Percentiles rank a stretch among this genome's conserved stretches.
Conservation (phyloP, 176 grass and related monocot genomes). For the Paspalum vaginatum region DNA sequence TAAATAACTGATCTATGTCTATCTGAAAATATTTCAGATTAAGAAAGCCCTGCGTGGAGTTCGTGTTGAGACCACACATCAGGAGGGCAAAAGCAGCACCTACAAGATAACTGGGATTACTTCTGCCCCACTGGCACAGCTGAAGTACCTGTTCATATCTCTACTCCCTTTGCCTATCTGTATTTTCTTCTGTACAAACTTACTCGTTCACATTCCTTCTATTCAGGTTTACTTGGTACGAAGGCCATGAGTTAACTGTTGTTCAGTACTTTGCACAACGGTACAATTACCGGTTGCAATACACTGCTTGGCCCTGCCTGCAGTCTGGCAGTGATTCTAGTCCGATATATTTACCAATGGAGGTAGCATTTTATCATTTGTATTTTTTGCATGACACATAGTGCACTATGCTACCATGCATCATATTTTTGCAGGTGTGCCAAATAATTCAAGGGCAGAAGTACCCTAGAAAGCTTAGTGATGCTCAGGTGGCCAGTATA, state of each 20-base stretch:
- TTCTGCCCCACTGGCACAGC: conserved; percentile 44
- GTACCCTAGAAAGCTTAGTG: conserved; percentile 65
- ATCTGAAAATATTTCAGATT: conserved; percentile 44
- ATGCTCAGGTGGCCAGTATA: conserved; percentile 52
- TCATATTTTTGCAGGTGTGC: conserved; percentile 58
- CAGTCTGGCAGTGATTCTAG: conserved; percentile 62
- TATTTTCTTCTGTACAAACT: not conserved
- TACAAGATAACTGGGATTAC: conserved; percentile 78
- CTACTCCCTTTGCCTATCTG: conserved; percentile 4
- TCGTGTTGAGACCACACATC: conserved; percentile 70
- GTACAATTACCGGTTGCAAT: conserved; percentile 50
- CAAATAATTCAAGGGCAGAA: conserved; percentile 78
- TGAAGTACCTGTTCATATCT: conserved; percentile 49
- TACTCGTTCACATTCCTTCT: conserved; percentile 14
- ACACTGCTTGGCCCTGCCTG: conserved; percentile 68
- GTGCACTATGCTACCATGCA: not conserved
- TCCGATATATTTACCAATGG: conserved; percentile 78
- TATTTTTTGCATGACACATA: conserved; percentile 9
- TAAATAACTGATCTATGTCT: conserved; percentile 12
- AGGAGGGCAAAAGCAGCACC: conserved; percentile 37
- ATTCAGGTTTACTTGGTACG: conserved; percentile 69
- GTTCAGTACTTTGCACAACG: conserved; percentile 60
- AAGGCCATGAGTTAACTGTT: conserved; percentile 44
- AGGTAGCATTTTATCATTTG: conserved; percentile 47
- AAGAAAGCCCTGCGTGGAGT: conserved; percentile 70